Evolutionary conservation across 179 eudicot species (phyloP), one percentile per base, ranked within the genome.

Genomic region (Silene coronaria): DNA sequence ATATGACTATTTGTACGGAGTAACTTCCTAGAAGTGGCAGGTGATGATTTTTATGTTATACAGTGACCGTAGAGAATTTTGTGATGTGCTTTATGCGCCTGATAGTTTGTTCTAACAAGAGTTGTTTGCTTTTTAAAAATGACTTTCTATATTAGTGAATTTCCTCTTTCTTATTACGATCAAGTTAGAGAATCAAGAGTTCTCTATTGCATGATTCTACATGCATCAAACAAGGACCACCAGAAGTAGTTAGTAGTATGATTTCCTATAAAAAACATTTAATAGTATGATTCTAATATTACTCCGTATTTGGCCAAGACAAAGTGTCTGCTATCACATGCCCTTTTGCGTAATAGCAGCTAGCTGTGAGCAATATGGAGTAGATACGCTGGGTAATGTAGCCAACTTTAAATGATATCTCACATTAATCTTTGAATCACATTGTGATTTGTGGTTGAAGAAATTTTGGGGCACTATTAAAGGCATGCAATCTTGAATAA

Each of bases 291-390:
- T 23, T 14, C 8, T 61, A 61, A 61, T 34, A 23, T 10, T 61
- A n/a, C n/a, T n/a, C n/a, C n/a, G n/a, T n/a, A 61, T 61, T 21
- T 61, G 66, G 14, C 6, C 66, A 61, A 61, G 66, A 61, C 16
- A 61, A 24, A 22, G 66, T 61, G 66, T 61, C 10, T 61, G 27
- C 12, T 61, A 61, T 23, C 66, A 23, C 11, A 8, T 61, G 12
- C 28, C 65, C 28, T 61, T 24, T 32, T 61, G 65, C 38, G 34
- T 26, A 63, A 63, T 63, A 63, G 36, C 34, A 63, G 67, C 67
- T 63, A 63, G 28, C 12, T 60, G 26, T 60, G 64, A 60, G 24
- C 12, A 23, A 60, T 60, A 60, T 60, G 12, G 11, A 23, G 64
- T 21, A 60, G 28, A 60, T 60, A 60, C 9, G 0, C 64, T 60